Evolutionary conservation across 2,329 filamentous ascomycete species (phyloP), one percentile per base, ranked within the genome.

Genomic region (Orbilia brochopaga): DNA sequence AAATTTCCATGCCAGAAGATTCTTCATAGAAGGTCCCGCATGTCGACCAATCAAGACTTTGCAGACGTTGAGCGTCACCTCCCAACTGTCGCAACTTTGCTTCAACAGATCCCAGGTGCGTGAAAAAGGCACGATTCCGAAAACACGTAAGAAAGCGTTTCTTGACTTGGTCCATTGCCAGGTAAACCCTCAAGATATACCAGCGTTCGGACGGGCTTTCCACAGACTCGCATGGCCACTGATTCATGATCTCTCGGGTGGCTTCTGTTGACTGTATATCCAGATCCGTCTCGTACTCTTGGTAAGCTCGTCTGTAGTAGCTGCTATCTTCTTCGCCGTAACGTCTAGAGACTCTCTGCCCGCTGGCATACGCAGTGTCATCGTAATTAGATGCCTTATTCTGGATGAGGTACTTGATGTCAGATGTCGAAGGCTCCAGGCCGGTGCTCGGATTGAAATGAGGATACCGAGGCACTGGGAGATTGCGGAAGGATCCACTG

Each of bases 81-180:
- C 37, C 37, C 37, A 44, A 8, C 10, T 48, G 35, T 11, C n/a
- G 35, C 17, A 57, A 23, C 2, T 35, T 46, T 13, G 11, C 37
- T 35, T 10, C 40, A 19, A 55, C 52, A 30, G 27, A 5, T 4
- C 15, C 30, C 15, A 57, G 37, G 23, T 44, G 37, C n/a, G 23
- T 15, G 5, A 32, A 57, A 10, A 57, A 57, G 8, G 42, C 54
- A 23, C 27, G 23, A 40, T 57, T 57, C 37, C 21, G 35, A 27
- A 44, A 46, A 30, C 54, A 57, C 37, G 37, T 44, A 17, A 27
- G 37, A 46, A 57, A 57, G 13, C 40, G 23, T 15, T 2, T 1
- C 1, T 15, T 23, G 21, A 57, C 46, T 23, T 57, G n/a, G 6
- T 57, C 35, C 35, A 57, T 44, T 30, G 54, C 54, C 40, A 32